These are phyloP conservation scores for Eragrostis curvula DNA, from an alignment of 176 grass and related monocot species.

Conservation along the genomic window DNA sequence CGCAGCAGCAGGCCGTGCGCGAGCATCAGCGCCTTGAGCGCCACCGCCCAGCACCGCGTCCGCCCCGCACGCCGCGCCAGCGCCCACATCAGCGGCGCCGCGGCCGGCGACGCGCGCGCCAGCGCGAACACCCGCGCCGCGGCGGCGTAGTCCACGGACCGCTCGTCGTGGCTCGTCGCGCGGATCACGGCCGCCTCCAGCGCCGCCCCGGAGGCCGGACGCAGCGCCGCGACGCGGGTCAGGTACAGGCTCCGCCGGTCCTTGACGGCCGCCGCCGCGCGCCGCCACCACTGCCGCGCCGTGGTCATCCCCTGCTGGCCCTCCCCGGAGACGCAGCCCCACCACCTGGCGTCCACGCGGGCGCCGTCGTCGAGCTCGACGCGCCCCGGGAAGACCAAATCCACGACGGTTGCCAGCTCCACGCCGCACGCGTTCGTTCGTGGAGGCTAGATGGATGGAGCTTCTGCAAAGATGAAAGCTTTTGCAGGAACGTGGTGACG, in stretches of 20 bases:
- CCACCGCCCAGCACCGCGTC: slow-evolving; percentile 88
- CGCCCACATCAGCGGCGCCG: slow-evolving; percentile 76
- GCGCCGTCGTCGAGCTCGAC: background rate
- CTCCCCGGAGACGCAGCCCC: slow-evolving; percentile 1
- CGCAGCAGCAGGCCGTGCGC: slow-evolving; percentile 83
- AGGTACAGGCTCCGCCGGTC: slow-evolving; percentile 76
- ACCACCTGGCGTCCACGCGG: slow-evolving; percentile 9
- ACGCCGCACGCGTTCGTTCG: slow-evolving; percentile 7
- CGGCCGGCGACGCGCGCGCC: slow-evolving; percentile 59
- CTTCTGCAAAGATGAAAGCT: background rate
- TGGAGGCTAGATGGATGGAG: too few species aligned
- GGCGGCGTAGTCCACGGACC: slow-evolving; percentile 64
- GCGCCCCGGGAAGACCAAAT: slow-evolving; percentile 29
- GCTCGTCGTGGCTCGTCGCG: slow-evolving; percentile 85
- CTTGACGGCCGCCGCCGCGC: slow-evolving; percentile 71
- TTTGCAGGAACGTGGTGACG: background rate
- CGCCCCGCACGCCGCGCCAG: slow-evolving; percentile 59
- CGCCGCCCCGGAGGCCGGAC: slow-evolving; percentile 23
- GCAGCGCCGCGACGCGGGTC: slow-evolving; percentile 41
- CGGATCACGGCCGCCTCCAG: slow-evolving; percentile 81
- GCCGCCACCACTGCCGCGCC: slow-evolving; percentile 70
- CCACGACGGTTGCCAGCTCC: slow-evolving; percentile 24
- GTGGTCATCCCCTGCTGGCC: slow-evolving; percentile 44
- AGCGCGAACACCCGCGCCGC: slow-evolving; percentile 69
- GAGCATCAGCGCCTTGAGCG: slow-evolving; percentile 92